A percentile compares a stretch with the other conserved stretches of the same genome.
These are phyloP conservation scores for Elaeagnus macrophylla DNA, from an alignment of 306 rosid genomes.

Conservation along the genomic window DNA sequence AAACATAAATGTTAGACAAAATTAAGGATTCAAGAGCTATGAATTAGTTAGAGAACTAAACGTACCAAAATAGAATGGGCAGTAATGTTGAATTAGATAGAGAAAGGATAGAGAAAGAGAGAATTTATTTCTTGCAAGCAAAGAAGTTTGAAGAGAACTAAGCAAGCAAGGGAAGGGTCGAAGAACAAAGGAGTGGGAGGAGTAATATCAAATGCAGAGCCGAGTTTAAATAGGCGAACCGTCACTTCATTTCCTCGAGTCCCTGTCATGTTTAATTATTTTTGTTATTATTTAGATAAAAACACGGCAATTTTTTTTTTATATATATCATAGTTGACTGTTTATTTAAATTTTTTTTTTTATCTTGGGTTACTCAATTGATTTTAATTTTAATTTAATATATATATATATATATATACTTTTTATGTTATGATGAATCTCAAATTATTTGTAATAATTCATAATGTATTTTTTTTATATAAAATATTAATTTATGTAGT, in stretches of 20 bases:
- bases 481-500: no score
- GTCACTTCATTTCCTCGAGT: constrained; percentile 8
- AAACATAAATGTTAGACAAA: no score
- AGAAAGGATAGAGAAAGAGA: constrained; percentile 15
- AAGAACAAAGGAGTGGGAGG: constrained; percentile 33
- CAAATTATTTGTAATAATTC: no score
- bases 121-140: constrained; percentile 19
- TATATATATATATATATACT: no score
- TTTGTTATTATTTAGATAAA: not conserved
- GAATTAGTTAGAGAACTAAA: constrained; percentile 12
- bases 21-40: no score
- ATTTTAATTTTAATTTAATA: no score
- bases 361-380: no score
- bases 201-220: constrained; percentile 24
- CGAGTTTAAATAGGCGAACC: constrained; percentile 43
- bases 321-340: no score
- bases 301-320: no score
- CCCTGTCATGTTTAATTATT: not conserved
- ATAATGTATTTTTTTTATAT: no score
- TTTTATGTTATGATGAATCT: no score
- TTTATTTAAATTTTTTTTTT: no score
- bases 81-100: constrained; percentile 1
- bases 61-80: constrained; percentile 32
- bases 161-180: constrained; percentile 13
- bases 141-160: constrained; percentile 20